Evolutionary conservation across 2,329 filamentous ascomycete species (phyloP), one percentile per base, ranked within the genome.

Genomic region (Coniochaeta sp.): DNA sequence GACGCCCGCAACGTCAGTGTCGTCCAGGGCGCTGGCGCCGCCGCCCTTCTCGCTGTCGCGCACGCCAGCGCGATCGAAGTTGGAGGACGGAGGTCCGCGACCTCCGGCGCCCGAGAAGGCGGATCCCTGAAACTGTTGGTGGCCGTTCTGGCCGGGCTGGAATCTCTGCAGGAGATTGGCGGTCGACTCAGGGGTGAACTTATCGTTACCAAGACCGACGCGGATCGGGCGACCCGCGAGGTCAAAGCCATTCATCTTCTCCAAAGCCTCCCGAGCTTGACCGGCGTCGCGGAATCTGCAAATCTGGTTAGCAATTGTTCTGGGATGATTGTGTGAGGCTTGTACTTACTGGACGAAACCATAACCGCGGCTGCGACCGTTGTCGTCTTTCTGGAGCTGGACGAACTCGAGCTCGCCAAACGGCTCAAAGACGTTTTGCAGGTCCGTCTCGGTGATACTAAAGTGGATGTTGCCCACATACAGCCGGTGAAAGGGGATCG

Each of bases 381-480:
- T 88, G 66, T 98, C 95, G 70, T 99, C 96, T 77, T 96, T 97
- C 75, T 99, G 96, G 61, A 99, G 83, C 73, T 97, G 93, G 61
- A 97, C 93, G 75, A 97, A 97, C 73, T 98, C 95, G 61, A 99
- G 88, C 78, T 96, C 93, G 68, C 95, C 95, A 75, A 97, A 99
- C 1, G 95, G 93, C 77, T 96, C 91, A 75, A 99, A 99, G 63
- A 99, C 92, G 73, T 93, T 92, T 81, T 93, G 89, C 66, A 99
- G 81, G 77, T 99, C 96, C 74, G 89, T 87, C 77, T 99, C 95
- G 72, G 92, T 97, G 73, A 99, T 96, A 74, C 92, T 97, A 83
- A 99, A 99, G 80, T 99, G 95, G 68, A 99, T 98, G 74, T 99
- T 99, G 76, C 95, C 95, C 67, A 99, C 93, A 75, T 98, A 99